Base-by-base conservation (phyloP, 768 basidiomycete genomes). In the Boletus pseudo-olivaceus region DNA sequence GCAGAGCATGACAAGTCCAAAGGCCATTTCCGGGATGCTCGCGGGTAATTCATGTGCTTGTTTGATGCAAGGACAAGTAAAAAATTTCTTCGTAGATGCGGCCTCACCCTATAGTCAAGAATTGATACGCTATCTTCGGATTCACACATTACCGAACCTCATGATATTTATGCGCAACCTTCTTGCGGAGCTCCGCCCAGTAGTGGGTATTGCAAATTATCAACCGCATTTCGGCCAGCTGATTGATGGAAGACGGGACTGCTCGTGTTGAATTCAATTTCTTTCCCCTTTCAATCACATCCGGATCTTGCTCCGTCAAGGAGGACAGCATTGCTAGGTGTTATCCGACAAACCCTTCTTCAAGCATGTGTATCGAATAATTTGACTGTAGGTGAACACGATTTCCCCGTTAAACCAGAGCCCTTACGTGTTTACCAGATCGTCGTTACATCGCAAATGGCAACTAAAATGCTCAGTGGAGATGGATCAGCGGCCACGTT, bases 401-500 rank as follows among this genome's bases (percentile, higher is more conserved):
- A 33, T 51, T 49, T 47, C 14, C 17, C 30, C 43, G 26, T 52
- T 49, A 32, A 42, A 35, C 43, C 17, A 50, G 44, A 42, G 29
- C 34, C 32, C 50, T 56, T 59, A 43, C 50, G 58, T 49, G 29
- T 32, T 27, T 32, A 44, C 50, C 48, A 82, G 81, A 70, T 81
- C 43, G 75, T 88, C 43, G 73, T 78, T 33, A 88, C 86, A 3
- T 83, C 83, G 23, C 87, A 90, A 64, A 73, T 90, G 58, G 77
- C 84, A 14, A 89, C 84, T 0, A 90, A 85, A 63, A 71, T 88
- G 59, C 67, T 88, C 33, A 79, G 81, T 54, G 71, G 77, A 2
- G 84, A 89, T 59, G 88, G 88, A 48, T 74, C 81, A 17, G 58
- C 76, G n/a, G 85, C 82, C 40, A 85, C 70, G 39, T 89, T 85